These are phyloP conservation scores for Yamadazyma friedrichii DNA, from an alignment of 1,139 yeast species.

Conservation along the genomic window DNA sequence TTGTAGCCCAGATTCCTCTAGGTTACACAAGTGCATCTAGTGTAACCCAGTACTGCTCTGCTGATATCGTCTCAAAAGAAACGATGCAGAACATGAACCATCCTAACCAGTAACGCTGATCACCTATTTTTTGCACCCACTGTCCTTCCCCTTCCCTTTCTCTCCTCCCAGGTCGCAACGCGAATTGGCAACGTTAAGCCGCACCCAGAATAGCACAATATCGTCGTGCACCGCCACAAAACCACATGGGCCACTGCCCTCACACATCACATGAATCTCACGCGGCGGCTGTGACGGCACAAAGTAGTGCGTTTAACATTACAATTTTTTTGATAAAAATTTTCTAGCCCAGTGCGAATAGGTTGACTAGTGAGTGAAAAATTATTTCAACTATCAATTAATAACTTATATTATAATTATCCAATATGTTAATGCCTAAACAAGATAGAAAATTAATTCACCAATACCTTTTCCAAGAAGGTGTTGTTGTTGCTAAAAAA, in stretches of 20 bases:
- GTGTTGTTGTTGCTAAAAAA: conserved; percentile 99
- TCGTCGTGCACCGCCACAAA: not conserved
- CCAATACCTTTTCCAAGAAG: conserved; percentile 99
- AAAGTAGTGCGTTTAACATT: not conserved
- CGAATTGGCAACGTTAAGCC: no score
- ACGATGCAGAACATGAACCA: no score
- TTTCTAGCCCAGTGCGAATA: conserved; percentile 11
- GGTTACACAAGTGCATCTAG: no score
- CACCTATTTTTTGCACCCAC: no score
- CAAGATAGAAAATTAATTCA: conserved; percentile 99
- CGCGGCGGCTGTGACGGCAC: not conserved
- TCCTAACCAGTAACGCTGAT: no score
- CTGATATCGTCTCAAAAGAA: no score
- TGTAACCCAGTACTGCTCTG: no score
- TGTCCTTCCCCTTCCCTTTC: no score
- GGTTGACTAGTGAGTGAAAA: conserved; percentile 3
- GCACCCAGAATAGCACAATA: no score
- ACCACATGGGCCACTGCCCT: not conserved
- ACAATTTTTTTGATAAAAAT: not conserved
- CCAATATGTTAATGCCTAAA: conserved; percentile 97
- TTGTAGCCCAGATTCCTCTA: no score
- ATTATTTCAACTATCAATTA: conserved; percentile 12
- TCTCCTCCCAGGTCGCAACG: no score
- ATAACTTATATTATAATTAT: conserved; percentile 9
- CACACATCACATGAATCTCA: not conserved